These are phyloP conservation scores for Rhodotorula sp. DNA, from an alignment of 1,284 basidiomycete genomes.

Conservation along the genomic window DNA sequence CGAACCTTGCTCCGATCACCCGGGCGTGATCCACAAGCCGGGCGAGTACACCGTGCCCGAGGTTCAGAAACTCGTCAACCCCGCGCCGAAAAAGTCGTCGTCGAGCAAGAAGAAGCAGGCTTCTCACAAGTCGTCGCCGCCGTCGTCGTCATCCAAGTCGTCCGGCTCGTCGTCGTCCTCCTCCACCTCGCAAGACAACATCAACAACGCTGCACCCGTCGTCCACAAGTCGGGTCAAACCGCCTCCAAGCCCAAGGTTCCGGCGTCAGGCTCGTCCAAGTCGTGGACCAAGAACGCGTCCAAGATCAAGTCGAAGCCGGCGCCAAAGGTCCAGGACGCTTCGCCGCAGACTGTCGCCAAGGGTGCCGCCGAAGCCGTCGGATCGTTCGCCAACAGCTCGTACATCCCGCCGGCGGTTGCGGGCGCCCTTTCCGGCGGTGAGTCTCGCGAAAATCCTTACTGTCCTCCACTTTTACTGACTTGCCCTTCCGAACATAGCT, in stretches of 20 bases:
- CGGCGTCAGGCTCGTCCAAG: neutral
- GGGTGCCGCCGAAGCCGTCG: conserved; percentile 36
- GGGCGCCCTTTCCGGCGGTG: conserved; percentile 27
- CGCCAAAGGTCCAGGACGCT: conserved; percentile 33
- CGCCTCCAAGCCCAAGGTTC: neutral
- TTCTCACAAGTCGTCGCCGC: neutral
- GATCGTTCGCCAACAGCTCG: conserved; percentile 27
- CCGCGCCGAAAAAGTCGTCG: conserved; percentile 4
- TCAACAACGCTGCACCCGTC: neutral
- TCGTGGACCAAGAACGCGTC: conserved; percentile 12
- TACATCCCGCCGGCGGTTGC: conserved; percentile 31
- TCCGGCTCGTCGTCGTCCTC: neutral
- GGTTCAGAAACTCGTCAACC: conserved; percentile 16
- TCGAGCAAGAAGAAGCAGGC: neutral
- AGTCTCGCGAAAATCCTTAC: neutral
- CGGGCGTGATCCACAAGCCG: conserved; percentile 24
- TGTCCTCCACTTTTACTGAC: neutral
- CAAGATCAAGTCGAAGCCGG: conserved; percentile 19
- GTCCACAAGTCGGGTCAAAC: neutral
- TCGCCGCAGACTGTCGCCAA: conserved; percentile 28
- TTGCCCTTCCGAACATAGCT: neutral
- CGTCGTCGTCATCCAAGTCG: neutral
- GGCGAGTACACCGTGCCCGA: conserved; percentile 20
- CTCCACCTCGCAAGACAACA: neutral
- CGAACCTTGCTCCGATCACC: conserved; percentile 34